Evolutionary conservation across 176 grass and related monocot species (phyloP), one percentile per base, ranked within the genome.

Genomic region (Eragrostis curvula): DNA sequence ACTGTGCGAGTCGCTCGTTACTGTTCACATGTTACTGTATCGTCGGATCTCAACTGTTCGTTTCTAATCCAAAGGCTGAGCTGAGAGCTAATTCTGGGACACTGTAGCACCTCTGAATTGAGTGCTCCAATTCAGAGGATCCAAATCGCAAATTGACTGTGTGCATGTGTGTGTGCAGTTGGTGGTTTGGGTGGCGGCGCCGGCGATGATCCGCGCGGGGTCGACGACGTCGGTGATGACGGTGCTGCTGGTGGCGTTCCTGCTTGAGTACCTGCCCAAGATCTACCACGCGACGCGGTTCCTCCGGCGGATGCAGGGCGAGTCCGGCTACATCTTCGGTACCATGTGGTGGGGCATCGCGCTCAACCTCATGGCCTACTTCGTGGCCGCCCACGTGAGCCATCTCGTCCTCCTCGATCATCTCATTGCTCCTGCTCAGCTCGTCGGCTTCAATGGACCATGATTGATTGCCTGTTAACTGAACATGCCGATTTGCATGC

Each of bases 341-440:
- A 95, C 96, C 18, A 98, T 98, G 77, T 98, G 96, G 96, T 89
- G 96, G 86, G 92, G 92, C 46, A 93, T 98, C 65, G 84, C 60
- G 27, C 86, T 98, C 32, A 98, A 98, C 71, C 85, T 98, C 84
- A 98, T 95, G 82, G 96, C 90, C 18, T 98, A 95, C 88, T 98
- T 95, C 82, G 92, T 95, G 27, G 96, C 92, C 9, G 86, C 92
- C 10, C 90, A 98, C 29, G 94, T 94, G 28, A 90, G 87, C 16
- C 10, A 4, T 23, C 66, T 23, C 66, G 17, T 42, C 21, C n/a
- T 46, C 18, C 21, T 36, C 3, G 32, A 2, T 36, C 32, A 36
- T 36, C 3, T 36, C 32, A 36, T 36, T 36, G 32, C 32, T n/a
- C n/a, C n/a, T n/a, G n/a, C n/a, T n/a, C n/a, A n/a, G n/a, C n/a